Conservation (phyloP, 2,329 filamentous ascomycete genomes). For the Pseudocercospora musae region DNA sequence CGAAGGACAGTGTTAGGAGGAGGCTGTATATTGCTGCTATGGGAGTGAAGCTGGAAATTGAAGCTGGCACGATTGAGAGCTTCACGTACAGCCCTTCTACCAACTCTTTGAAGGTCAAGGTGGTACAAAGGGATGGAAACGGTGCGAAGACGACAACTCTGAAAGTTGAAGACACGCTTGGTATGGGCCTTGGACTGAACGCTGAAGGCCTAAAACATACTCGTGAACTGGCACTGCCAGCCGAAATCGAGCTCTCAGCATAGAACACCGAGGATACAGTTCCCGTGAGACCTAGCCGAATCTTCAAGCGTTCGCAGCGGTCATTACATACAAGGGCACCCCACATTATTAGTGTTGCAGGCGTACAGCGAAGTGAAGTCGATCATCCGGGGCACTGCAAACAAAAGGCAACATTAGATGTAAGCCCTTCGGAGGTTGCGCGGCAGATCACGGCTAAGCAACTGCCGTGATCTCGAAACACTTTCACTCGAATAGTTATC, state of each 20-base stretch:
- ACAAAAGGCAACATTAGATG: no score
- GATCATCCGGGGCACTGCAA: background rate
- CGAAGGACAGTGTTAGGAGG: conserved; percentile 48
- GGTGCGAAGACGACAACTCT: background rate
- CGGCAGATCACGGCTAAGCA: background rate
- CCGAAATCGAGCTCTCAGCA: background rate
- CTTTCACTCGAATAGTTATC: background rate
- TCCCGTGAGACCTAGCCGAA: background rate
- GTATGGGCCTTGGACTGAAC: background rate
- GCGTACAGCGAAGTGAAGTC: background rate
- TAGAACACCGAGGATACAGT: background rate
- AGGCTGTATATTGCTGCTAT: conserved; percentile 50
- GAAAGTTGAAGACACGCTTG: background rate
- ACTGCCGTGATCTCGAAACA: background rate
- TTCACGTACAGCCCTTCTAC: conserved; percentile 37
- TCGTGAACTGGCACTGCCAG: background rate
- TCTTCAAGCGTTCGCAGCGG: background rate
- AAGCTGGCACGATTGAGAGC: conserved; percentile 44
- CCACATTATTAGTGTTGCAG: no score
- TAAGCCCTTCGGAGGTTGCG: background rate
- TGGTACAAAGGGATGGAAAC: background rate
- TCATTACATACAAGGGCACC: background rate
- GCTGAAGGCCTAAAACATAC: no score
- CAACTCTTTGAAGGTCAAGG: conserved; percentile 26
- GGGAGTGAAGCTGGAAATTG: conserved; percentile 42